Conservation (phyloP, 768 basidiomycete genomes). For the Leccinum sublutescens region DNA sequence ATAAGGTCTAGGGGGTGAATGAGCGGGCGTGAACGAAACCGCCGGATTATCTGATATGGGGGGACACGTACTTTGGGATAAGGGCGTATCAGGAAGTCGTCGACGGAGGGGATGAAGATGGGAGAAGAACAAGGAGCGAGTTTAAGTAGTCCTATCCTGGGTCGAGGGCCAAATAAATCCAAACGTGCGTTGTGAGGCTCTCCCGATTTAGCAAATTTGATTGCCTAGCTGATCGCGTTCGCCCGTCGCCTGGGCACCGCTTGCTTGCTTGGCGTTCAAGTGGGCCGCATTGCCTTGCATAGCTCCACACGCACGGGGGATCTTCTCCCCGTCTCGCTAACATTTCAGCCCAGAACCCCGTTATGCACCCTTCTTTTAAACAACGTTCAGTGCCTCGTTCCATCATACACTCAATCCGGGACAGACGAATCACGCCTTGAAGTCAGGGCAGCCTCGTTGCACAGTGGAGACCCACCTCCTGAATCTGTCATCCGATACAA, state of each 20-base stretch:
- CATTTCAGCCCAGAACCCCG: conserved; percentile 9
- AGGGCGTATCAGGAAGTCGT: neutral
- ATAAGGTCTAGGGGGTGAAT: conserved; percentile 4
- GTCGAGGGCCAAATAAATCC: conserved; percentile 34
- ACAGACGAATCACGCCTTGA: neutral
- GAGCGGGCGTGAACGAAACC: neutral
- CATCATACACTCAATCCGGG: neutral
- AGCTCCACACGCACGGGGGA: neutral
- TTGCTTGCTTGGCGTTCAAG: conserved; percentile 9
- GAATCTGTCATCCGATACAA: neutral
- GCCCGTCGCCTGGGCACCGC: conserved; percentile 18
- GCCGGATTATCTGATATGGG: neutral
- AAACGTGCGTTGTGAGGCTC: conserved; percentile 18
- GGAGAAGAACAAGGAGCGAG: conserved; percentile 13
- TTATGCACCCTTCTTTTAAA: neutral
- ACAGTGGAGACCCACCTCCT: neutral
- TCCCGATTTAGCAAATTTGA: conserved; percentile 10
- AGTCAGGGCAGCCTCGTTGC: neutral
- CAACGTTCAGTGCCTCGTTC: conserved; percentile 4
- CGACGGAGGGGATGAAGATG: conserved; percentile 23
- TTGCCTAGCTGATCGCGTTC: conserved; percentile 8
- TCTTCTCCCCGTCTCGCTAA: neutral
- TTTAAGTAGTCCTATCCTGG: conserved; percentile 34
- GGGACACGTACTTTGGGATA: conserved; percentile 8
- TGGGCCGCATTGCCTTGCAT: conserved; percentile 14